Evolutionary conservation across 2,329 filamentous ascomycete genomes (phyloP).

Genomic region (Chaetoscypha palmicola): DNA sequence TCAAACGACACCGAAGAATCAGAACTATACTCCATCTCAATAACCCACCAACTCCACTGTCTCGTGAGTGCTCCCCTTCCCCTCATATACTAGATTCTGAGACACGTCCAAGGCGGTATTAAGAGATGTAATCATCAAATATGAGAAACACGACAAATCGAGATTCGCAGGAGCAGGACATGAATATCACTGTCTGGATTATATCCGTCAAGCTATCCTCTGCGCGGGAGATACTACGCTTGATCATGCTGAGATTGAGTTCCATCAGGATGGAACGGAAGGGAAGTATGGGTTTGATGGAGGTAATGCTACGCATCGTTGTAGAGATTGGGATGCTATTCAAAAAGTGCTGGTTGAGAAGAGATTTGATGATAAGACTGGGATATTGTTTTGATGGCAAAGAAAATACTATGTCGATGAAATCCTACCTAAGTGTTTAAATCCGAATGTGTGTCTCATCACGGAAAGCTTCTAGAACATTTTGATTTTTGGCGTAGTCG

Average conservation of each 20-base stretch:
- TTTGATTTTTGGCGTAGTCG: neutral
- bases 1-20: slow-evolving; percentile 19
- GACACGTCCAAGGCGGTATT: slow-evolving; percentile 18
- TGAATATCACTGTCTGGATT: slow-evolving; percentile 30
- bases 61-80: slow-evolving; percentile 12
- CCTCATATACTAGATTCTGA: neutral
- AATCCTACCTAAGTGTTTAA: too few species aligned
- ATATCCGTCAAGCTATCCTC: slow-evolving; percentile 19
- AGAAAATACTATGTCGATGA: too few species aligned
- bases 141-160: slow-evolving; percentile 25
- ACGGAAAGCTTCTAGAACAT: neutral
- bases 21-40: slow-evolving; percentile 26
- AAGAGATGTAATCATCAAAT: slow-evolving; percentile 27
- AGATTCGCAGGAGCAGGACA: slow-evolving; percentile 27
- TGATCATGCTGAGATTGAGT: slow-evolving; percentile 23
- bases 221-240: slow-evolving; percentile 29
- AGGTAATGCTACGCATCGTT: slow-evolving; percentile 25
- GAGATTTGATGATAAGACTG: slow-evolving; percentile 22
- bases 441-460: too few species aligned
- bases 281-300: slow-evolving; percentile 22
- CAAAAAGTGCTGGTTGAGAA: slow-evolving; percentile 22
- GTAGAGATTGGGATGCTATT: slow-evolving; percentile 27
- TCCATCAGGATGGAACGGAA: slow-evolving; percentile 20
- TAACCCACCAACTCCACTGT: slow-evolving; percentile 28
- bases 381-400: slow-evolving; percentile 17